A percentile compares a stretch with the other conserved stretches of the same genome.
These are phyloP conservation scores for Boletellus emodensis DNA, from an alignment of 768 basidiomycete genomes.

Conservation along the genomic window DNA sequence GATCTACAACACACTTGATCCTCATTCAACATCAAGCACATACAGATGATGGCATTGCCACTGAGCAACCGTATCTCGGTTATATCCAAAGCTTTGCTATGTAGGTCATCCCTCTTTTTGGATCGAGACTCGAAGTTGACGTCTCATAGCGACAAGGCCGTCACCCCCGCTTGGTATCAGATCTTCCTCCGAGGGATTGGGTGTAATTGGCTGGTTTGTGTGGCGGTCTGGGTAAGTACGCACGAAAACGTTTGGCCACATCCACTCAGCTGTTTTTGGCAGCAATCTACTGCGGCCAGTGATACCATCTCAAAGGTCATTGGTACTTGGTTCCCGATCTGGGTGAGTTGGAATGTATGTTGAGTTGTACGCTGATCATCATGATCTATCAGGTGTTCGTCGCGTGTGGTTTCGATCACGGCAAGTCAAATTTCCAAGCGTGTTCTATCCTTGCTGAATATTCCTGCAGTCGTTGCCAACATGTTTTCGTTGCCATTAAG, in stretches of 20 bases:
- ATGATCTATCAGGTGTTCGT: slow-evolving; percentile 53
- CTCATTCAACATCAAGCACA: not conserved
- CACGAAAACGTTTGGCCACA: not conserved
- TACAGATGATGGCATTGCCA: slow-evolving; percentile 58
- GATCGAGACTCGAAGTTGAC: not conserved
- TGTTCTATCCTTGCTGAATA: not conserved
- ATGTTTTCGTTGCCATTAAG: slow-evolving; percentile 72
- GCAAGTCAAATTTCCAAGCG: slow-evolving; percentile 30
- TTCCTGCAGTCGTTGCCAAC: slow-evolving; percentile 56
- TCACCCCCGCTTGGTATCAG: slow-evolving; percentile 64
- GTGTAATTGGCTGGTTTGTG: slow-evolving; percentile 73
- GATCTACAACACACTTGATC: not conserved
- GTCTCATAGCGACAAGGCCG: slow-evolving; percentile 51
- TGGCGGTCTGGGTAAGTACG: slow-evolving; percentile 65
- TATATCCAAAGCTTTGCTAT: slow-evolving; percentile 54
- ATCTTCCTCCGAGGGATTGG: slow-evolving; percentile 71
- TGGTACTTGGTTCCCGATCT: slow-evolving; percentile 71
- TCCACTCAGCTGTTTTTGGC: slow-evolving; percentile 3
- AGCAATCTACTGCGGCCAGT: slow-evolving; percentile 68
- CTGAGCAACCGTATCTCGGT: slow-evolving; percentile 50
- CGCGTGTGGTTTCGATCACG: slow-evolving; percentile 67
- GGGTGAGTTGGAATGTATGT: slow-evolving; percentile 40
- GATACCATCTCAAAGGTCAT: slow-evolving; percentile 71
- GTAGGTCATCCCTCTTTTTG: slow-evolving; percentile 36
- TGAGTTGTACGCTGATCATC: not conserved